Base-by-base conservation (phyloP, 495 filamentous ascomycete species). In the Penicillium argentinense region DNA sequence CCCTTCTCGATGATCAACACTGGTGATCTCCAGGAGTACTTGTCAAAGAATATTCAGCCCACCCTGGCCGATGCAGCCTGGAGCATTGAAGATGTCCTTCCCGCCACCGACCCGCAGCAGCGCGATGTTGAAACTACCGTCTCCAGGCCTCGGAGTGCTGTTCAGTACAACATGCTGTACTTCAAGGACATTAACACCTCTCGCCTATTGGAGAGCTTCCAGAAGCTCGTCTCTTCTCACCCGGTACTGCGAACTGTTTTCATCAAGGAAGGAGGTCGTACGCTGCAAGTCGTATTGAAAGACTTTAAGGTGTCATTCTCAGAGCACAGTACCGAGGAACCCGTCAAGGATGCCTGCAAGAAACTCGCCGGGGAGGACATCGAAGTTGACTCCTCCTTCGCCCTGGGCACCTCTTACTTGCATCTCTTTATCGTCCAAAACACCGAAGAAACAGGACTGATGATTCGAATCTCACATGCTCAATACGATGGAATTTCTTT, bases 401-500 rank as follows among this genome's bases (percentile, higher is more conserved):
- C 59, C 73, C 1, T 83, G 80, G 49, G 60, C 78, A 11, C 71
- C 73, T 29, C 67, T 75, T 49, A 63, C 8, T 27, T 49, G 3
- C 27, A 40, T 13, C 37, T 49, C 5, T 49, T 49, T 13, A 7
- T 25, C 12, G 9, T 78, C 32, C 66, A 74, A 18, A 59, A 80
- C 36, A 53, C 67, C 17, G 58, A 59, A 22, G 62, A 60, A 9
- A 55, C 53, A 8, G 52, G 57, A 2, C 73, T 86, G 9, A 56
- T 72, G 34, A 69, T 86, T 51, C 67, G 79, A 6, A 71, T 86
- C 1, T 84, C 81, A 0, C 83, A 86, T 54, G 80, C 83, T 0
- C 81, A 83, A 43, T 86, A 86, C 57, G 83, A 86, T 53, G 83
- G 78, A 19, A 71, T 83, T 4, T 84, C 74, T 38, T 76, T 86